A percentile compares a stretch with the other conserved stretches of the same genome.
phyloP scores from a whole-genome alignment of 108 stramenopile genomes.

The Fragilaria radians region DNA sequence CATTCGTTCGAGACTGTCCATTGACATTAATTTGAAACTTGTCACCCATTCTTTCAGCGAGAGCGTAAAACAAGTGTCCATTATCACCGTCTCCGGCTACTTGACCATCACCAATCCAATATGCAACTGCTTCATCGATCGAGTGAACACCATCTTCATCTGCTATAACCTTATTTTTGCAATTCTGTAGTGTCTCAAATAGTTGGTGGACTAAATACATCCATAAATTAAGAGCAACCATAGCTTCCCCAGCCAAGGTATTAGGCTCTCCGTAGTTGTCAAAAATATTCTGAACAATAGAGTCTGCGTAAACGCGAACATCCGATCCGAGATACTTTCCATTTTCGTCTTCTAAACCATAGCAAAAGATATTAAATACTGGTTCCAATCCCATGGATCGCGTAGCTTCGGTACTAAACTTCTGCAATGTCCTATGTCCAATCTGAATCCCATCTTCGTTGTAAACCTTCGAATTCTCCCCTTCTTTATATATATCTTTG shows the following conservation, averaged over 20 bases:
- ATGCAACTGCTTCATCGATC: conserved; percentile 74
- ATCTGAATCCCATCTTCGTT: conserved; percentile 48
- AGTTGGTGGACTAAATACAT: conserved; percentile 65
- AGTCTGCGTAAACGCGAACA: conserved; percentile 54
- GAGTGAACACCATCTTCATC: conserved; percentile 53
- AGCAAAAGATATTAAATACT: conserved; percentile 53
- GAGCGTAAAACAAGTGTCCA: conserved; percentile 72
- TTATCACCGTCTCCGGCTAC: conserved; percentile 46
- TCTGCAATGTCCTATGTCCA: conserved; percentile 34
- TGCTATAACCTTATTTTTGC: conserved; percentile 27
- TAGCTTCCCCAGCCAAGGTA: conserved; percentile 55
- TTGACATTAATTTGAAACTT: conserved; percentile 37
- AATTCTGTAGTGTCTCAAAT: conserved; percentile 31
- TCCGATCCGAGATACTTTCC: conserved; percentile 42
- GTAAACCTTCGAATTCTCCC: conserved; percentile 61
- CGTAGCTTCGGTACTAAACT: conserved; percentile 44
- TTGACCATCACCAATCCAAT: conserved; percentile 82
- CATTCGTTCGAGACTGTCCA: conserved; percentile 59
- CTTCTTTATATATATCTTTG: conserved; percentile 43
- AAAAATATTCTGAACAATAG: conserved; percentile 48
- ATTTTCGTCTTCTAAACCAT: conserved; percentile 48
- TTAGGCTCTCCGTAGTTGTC: conserved; percentile 10
- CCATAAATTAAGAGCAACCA: conserved; percentile 65
- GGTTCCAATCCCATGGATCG: conserved; percentile 54
- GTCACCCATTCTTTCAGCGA: conserved; percentile 58